Evolutionary conservation across 31 red algal species (phyloP), one percentile per base, ranked within the genome.

Genomic region (Bonnemaisonia californica): DNA sequence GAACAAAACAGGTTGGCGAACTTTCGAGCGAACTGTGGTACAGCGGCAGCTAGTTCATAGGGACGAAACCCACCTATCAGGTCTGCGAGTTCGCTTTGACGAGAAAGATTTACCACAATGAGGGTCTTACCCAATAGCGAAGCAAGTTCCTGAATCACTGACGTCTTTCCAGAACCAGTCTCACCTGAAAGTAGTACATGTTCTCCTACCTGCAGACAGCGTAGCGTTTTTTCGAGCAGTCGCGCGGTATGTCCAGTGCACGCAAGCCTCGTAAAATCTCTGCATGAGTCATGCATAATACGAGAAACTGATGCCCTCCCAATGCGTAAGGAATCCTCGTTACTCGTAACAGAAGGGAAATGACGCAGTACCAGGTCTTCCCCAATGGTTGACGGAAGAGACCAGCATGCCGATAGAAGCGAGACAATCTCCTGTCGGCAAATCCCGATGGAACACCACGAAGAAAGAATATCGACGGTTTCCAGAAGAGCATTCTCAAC

Each of bases 31-130:
- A 88, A 63, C 3, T 76, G 42, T 27, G 79, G 64, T 26, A 96
- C 40, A 40, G 65, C 80, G 47, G 54, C 74, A 19, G 68, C 68
- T 4, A 77, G 33, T 56, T 96, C 90, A 11, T 90, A 31, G 9
- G 97, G 89, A n/a, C 82, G 80, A 66, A 91, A 99, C 42, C 84
- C 89, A 41, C 97, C 97, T 2, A 99, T 27, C 24, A 99, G 57
- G 57, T 99, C 97, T 33, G 70, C 64, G 21, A 93, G 62, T 27
- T 99, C 97, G 48, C 86, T 99, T 79, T 99, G 89, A 1, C 85
- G 93, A 47, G 93, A 96, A 57, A 99, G 67, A 67, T 99, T 99
- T 13, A 93, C 81, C 5, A 99, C 97, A 1, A 99, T 71, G 22
- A 99, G 82, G 1, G 62, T 74, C 39, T 85, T 70, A 35, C 85